These are phyloP conservation scores for Malassezia caprae DNA, from an alignment of 1,284 basidiomycete genomes.

Conservation along the genomic window DNA sequence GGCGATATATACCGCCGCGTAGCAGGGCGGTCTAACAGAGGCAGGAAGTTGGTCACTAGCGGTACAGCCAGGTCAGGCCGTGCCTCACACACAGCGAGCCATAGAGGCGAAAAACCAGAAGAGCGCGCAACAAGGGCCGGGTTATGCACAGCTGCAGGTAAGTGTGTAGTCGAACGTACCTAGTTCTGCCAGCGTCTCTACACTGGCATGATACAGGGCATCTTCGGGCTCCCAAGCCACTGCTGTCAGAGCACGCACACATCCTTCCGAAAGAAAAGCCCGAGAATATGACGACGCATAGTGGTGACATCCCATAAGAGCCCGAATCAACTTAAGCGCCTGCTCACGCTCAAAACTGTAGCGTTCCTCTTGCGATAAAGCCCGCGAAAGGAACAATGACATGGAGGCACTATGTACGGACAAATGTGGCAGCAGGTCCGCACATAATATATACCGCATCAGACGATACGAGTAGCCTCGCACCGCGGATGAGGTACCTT, in stretches of 20 bases:
- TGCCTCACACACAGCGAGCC: constrained; percentile 77
- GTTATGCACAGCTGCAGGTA: constrained; percentile 61
- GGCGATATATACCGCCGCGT: constrained; percentile 69
- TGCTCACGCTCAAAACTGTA: constrained; percentile 69
- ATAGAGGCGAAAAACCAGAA: constrained; percentile 74
- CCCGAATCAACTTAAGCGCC: constrained; percentile 81
- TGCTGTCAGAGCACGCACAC: constrained; percentile 70
- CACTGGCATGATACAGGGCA: constrained; percentile 68
- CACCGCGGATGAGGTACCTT: neutral
- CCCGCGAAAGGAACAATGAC: constrained; percentile 1
- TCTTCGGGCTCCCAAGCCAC: constrained; percentile 87
- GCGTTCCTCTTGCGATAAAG: neutral
- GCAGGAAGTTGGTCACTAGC: constrained; percentile 73
- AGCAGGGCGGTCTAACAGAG: constrained; percentile 73
- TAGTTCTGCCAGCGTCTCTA: constrained; percentile 85
- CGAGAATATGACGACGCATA: constrained; percentile 50
- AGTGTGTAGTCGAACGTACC: constrained; percentile 53
- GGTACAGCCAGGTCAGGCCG: constrained; percentile 71
- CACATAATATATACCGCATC: neutral
- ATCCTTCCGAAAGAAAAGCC: constrained; percentile 22
- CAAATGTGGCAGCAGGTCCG: neutral
- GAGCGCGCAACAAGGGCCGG: constrained; percentile 69
- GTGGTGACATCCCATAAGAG: constrained; percentile 56
- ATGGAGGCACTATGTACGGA: neutral
- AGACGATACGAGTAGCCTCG: constrained; percentile 4